Evolutionary conservation across 768 basidiomycete species (phyloP), one percentile per base, ranked within the genome.

Genomic region (Tricholoma matsutake): DNA sequence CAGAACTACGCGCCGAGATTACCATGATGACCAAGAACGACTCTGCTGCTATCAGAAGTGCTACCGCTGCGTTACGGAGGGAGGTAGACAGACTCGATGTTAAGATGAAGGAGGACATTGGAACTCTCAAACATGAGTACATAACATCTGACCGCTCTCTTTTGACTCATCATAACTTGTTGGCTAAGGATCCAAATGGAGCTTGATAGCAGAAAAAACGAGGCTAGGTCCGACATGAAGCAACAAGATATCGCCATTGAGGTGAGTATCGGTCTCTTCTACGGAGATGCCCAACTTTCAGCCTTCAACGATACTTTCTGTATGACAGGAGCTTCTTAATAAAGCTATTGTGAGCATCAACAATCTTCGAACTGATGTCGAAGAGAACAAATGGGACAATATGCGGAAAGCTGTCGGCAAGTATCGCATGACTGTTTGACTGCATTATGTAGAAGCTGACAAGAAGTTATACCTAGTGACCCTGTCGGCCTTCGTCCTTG

Each of bases 21-120:
- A 87, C 89, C 4, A 84, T 93, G 67, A 85, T 83, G 55, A 88
- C 90, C 3, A 85, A 90, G 61, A 97, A 93, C 65, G 95, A 96
- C 68, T 87, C 86, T 41, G 85, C 92, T 11, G 79, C 89, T n/a
- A 85, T 98, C 60, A 82, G 87, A n/a, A 81, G 92, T 0, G 79
- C 89, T 37, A 86, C 88, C 3, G 75, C 85, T n/a, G 85, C 88
- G 3, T 80, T 96, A 16, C 83, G 94, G 61, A 79, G 94, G 63
- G 97, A 98, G 47, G 87, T 94, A 13, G 96, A 99, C 68, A 76
- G 81, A 2, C 73, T 98, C 51, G 86, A 89, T 67, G 87, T 89
- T 43, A 96, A 92, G 76, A 90, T 99, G 86, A 96, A 96, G 76
- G 94, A 97, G 72, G 93, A 96, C 64, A 76, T 98, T 22, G 86